These are phyloP conservation scores for Tuber aestivum DNA, from an alignment of 495 filamentous ascomycete species.

Conservation along the genomic window DNA sequence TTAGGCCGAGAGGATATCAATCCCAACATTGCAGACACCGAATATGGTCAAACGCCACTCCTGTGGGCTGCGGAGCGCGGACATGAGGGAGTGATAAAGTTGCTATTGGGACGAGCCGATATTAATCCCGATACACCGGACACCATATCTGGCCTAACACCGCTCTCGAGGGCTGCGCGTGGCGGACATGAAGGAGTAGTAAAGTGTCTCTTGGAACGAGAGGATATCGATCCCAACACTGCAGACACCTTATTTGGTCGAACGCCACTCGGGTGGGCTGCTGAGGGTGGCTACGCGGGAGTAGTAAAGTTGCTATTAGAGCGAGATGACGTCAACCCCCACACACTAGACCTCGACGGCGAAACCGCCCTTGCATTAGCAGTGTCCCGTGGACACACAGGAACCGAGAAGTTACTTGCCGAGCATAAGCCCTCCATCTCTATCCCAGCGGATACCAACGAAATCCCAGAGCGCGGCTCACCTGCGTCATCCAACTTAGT, in stretches of 20 bases:
- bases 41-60: no score
- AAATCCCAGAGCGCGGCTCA: not conserved
- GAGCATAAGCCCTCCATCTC: not conserved
- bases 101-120: no score
- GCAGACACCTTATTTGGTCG: not conserved
- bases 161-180: not conserved
- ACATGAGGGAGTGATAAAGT: no score
- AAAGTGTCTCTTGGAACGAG: not conserved
- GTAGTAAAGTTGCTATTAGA: not conserved
- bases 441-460: not conserved
- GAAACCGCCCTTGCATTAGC: not conserved
- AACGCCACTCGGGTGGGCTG: not conserved
- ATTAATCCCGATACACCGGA: not conserved
- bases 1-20: no score
- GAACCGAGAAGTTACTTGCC: not conserved
- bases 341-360: not conserved
- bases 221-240: not conserved
- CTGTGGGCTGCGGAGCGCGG: no score
- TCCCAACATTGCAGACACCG: no score
- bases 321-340: not conserved
- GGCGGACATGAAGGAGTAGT: not conserved
- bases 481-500: not conserved
- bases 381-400: not conserved
- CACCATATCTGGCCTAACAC: not conserved
- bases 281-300: accelerated